These are phyloP conservation scores for Suhomyces yuchorum DNA, from an alignment of 1,139 yeast species.

Conservation along the genomic window DNA sequence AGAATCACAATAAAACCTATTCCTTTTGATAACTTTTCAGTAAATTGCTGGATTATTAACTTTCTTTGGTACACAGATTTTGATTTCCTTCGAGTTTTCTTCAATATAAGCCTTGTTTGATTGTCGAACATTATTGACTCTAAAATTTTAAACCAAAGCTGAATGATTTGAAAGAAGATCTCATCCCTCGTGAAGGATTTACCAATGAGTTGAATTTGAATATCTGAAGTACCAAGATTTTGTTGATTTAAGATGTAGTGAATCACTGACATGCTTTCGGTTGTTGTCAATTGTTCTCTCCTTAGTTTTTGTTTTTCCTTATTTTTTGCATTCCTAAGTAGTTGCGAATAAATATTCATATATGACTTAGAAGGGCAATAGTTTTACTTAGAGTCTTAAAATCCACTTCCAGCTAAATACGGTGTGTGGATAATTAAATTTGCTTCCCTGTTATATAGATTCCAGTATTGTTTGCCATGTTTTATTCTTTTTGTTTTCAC, in stretches of 20 bases:
- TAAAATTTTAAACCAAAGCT: background rate
- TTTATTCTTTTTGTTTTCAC: too few species aligned
- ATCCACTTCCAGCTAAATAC: too few species aligned
- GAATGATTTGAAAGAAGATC: background rate
- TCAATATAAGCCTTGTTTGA: background rate
- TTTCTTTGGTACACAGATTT: background rate
- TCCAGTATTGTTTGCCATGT: too few species aligned
- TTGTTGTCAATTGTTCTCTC: too few species aligned
- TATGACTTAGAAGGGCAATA: too few species aligned
- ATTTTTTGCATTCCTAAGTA: too few species aligned
- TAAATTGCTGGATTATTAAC: background rate
- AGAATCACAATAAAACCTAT: constrained; percentile 15
- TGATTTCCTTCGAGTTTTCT: background rate
- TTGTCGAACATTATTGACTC: background rate
- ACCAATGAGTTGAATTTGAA: background rate
- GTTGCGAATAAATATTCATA: too few species aligned
- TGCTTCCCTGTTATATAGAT: too few species aligned
- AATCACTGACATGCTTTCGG: too few species aligned
- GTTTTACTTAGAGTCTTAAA: too few species aligned
- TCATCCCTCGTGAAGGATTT: background rate
- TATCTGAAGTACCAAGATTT: background rate
- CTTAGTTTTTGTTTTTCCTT: too few species aligned
- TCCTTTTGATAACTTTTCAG: background rate
- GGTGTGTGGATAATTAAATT: too few species aligned
- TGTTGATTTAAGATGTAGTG: background rate